Base-by-base conservation (phyloP, 805 yeast species). In the Novakomyces olei region DNA sequence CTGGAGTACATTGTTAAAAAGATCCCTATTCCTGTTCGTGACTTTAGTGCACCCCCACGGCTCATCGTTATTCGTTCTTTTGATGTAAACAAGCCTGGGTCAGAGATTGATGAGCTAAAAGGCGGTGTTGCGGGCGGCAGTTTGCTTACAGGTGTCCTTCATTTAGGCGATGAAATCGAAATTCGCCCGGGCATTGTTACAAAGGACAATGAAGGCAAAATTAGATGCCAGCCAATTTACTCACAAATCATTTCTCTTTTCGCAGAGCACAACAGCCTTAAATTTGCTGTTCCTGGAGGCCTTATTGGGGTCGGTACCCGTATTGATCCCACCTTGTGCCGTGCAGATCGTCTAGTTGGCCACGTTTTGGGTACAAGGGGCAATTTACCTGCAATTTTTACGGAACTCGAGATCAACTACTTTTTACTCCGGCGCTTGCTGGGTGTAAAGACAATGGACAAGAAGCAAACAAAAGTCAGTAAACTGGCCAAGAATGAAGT, bases 51-150 rank as follows among this genome's bases (percentile, higher is more conserved):
- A 27, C 71, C 81, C 37, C 98, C 99, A 47, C 72, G 91, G 50
- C 70, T 88, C 48, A 88, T 88, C 53, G 96, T 88, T 36, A 91
- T 88, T 49, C 76, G 99, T 63, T 85, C 96, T 22, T 88, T 88
- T 54, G 99, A 88, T 57, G 98, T 88, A 43, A 88, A 88, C 63
- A 83, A 80, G 60, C 99, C 99, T 38, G 99, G 99, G 62, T 72
- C 94, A 28, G 95, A 83, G 58, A 79, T 91, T 44, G 83, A 76
- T 44, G 96, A 85, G 47, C 68, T 88, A 54, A 83, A 83, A 61
- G 99, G 99, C 50, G 99, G 99, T 72, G 96, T 88, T 53, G 99
- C 99, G 29, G 99, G 99, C 65, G 99, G 99, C 45, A 80, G 94
- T 34, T 85, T 88, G 47, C 66, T 88, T 51, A 80, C 72, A 38